These are phyloP conservation scores for Solanum hybrid DNA, from an alignment of 305 asterid species.

Conservation along the genomic window DNA sequence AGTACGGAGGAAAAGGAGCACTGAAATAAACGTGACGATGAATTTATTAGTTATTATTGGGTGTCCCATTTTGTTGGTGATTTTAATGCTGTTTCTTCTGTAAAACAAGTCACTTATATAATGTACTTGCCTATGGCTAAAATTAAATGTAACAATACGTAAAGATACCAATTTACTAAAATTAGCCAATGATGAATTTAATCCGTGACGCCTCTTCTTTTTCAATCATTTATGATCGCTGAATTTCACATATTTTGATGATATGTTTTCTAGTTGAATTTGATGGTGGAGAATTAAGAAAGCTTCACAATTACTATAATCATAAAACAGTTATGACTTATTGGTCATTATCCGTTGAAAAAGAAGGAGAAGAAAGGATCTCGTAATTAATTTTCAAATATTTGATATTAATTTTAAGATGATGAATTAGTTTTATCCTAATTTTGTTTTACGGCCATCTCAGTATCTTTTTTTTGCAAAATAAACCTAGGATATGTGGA, in stretches of 20 bases:
- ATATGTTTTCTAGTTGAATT: no score
- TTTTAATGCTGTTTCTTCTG: background rate
- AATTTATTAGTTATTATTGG: background rate
- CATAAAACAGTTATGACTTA: background rate
- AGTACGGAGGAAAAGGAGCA: background rate
- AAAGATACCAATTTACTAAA: background rate
- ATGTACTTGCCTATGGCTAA: background rate
- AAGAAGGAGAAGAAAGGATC: background rate
- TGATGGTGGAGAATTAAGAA: background rate
- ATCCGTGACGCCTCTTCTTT: no score
- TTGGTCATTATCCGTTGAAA: background rate
- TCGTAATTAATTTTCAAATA: no score
- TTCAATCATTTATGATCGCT: no score
- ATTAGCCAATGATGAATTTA: background rate
- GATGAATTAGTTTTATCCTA: background rate
- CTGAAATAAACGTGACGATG: background rate
- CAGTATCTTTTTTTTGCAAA: no score
- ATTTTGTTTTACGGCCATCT: no score
- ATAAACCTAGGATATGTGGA: background rate
- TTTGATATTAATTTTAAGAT: background rate
- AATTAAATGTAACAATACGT: background rate
- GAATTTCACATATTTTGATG: no score
- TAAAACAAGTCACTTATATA: background rate
- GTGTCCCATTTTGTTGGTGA: background rate
- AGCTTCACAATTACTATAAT: background rate